Percentiles rank a stretch among this genome's conserved stretches.
Conservation (phyloP, 306 rosid genomes). For the Corylus heterophylla region DNA sequence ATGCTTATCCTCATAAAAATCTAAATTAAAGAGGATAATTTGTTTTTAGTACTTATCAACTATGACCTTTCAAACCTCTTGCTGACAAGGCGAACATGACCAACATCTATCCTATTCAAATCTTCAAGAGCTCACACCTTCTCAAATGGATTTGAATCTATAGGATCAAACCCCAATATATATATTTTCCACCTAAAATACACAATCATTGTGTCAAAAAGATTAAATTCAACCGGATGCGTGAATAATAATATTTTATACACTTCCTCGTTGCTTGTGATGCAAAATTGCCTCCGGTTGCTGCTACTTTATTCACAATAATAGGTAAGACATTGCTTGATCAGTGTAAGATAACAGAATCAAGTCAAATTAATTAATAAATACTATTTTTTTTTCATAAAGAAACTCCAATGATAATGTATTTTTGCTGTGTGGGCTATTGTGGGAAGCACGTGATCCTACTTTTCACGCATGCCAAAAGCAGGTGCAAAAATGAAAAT, state of each 20-base stretch:
- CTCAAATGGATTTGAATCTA: background rate
- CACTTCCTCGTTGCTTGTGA: slow-evolving; percentile 40
- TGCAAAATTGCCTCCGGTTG: slow-evolving; percentile 34
- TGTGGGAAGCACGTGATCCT: slow-evolving; percentile 74
- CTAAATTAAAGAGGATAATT: too few relatives aligned
- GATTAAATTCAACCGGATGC: slow-evolving; percentile 52
- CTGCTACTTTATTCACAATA: too few relatives aligned
- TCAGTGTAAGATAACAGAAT: background rate
- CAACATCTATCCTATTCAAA: too few relatives aligned
- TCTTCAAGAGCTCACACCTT: background rate
- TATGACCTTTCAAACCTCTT: background rate
- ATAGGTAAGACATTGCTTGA: background rate
- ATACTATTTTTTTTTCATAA: background rate
- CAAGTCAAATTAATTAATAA: background rate
- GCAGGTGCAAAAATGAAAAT: slow-evolving; percentile 39
- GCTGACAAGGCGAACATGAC: background rate
- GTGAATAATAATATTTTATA: slow-evolving; percentile 23
- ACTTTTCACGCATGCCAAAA: slow-evolving; percentile 91
- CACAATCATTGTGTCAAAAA: slow-evolving; percentile 52
- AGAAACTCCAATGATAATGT: slow-evolving; percentile 3
- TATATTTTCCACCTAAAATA: background rate
- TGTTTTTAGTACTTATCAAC: too few relatives aligned
- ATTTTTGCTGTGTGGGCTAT: slow-evolving; percentile 4
- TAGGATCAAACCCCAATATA: background rate
- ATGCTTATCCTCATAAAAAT: too few relatives aligned